These are phyloP conservation scores for Suhomyces taliae DNA, from an alignment of 1,139 yeast genomes.

Conservation along the genomic window DNA sequence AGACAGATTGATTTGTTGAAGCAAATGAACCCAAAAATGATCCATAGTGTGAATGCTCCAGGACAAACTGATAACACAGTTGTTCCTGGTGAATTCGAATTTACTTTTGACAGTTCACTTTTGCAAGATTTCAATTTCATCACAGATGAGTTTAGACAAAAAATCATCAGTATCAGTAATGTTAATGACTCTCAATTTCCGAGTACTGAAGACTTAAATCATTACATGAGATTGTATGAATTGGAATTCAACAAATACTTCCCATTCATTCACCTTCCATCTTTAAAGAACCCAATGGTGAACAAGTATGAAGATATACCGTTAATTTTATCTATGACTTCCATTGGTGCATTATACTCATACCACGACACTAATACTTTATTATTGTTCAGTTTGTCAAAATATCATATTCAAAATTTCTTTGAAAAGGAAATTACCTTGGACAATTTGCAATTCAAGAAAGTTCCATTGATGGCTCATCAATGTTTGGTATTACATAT, in stretches of 20 bases:
- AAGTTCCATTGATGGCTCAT: slow-evolving; percentile 84
- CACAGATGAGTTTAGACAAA: slow-evolving; percentile 50
- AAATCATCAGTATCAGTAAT: slow-evolving; percentile 53
- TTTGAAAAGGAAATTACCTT: slow-evolving; percentile 58
- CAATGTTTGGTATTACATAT: slow-evolving; percentile 82
- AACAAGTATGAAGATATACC: slow-evolving; percentile 67
- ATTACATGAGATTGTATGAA: slow-evolving; percentile 68
- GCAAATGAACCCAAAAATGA: slow-evolving; percentile 24
- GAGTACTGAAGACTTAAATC: slow-evolving; percentile 68
- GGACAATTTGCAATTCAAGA: slow-evolving; percentile 51
- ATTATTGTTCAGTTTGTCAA: slow-evolving; percentile 73
- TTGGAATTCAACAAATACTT: slow-evolving; percentile 76
- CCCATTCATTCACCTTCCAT: slow-evolving; percentile 79
- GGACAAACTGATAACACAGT: slow-evolving; percentile 1
- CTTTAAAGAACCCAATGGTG: slow-evolving; percentile 57
- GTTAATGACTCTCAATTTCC: slow-evolving; percentile 66
- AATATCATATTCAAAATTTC: slow-evolving; percentile 73
- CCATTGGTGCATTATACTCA: slow-evolving; percentile 84
- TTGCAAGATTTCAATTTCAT: slow-evolving; percentile 27
- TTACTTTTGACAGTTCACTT: slow-evolving; percentile 12
- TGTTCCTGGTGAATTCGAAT: slow-evolving; percentile 14
- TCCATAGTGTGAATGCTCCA: not conserved
- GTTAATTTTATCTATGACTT: slow-evolving; percentile 75
- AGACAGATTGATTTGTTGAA: slow-evolving; percentile 62
- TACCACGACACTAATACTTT: slow-evolving; percentile 80